Evolutionary conservation across 176 grass and related monocot species (phyloP), one percentile per base, ranked within the genome.

Genomic region (Musa troglodytarum): DNA sequence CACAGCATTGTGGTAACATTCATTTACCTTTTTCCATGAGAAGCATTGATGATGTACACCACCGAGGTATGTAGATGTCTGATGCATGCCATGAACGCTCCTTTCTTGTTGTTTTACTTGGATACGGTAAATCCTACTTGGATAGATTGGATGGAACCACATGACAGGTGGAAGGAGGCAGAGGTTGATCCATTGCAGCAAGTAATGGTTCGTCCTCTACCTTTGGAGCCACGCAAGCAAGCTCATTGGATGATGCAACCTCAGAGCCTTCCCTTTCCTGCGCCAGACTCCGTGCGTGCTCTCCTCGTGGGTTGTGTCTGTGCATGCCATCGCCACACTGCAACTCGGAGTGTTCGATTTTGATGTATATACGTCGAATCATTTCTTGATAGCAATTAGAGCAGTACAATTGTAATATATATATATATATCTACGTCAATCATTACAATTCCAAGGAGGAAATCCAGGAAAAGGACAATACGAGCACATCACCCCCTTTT

Each of bases 291-390:
- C 17, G 3, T 51, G 15, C 19, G 10, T 19, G 16, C 51, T 52
- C 68, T 70, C 68, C 22, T 22, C 22, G 68, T 70, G 68, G 49
- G 68, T 70, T 70, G 50, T 70, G 49, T 70, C 68, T 70, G 9
- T 51, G 52, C 16, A 20, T 70, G 49, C 9, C 68, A n/a, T 15
- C 51, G 6, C 17, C 51, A 21, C 43, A 50, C 68, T 21, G 34
- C 34, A 43, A 51, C 34, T 22, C 22, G 22, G 22, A 22, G 22
- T 19, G 8, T 65, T 65, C 29, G n/a, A 23, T 28, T 13, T 1
- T 28, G 29, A 43, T 43, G 43, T 70, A 70, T 17, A 21, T 2
- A 16, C 16, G 52, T 17, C 9, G 17, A 34, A 4, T 0, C 29
- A 4, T 34, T 34, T 34, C 29, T 34, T 34, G 29, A 43, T 43